A percentile compares a stretch with the other conserved stretches of the same genome.
Conservation (phyloP, 495 filamentous ascomycete genomes). For the Annulohypoxylon bovei region DNA sequence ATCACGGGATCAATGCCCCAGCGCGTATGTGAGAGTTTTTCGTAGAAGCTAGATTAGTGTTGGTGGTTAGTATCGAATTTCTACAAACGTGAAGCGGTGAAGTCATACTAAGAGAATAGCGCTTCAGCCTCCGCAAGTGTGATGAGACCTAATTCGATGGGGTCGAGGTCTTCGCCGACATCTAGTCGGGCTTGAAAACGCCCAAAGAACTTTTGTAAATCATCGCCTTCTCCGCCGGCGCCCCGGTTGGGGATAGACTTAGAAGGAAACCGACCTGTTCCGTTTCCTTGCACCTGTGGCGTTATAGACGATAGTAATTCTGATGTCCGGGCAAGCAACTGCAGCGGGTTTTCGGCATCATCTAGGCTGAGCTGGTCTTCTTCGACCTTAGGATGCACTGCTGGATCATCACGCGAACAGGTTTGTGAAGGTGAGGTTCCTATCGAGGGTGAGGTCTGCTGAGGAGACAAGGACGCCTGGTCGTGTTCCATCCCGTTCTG, state of each 20-base stretch:
- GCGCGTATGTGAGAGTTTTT: conserved; percentile 75
- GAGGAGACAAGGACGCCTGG: conserved; percentile 42
- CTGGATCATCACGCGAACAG: conserved; percentile 44
- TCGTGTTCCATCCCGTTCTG: conserved; percentile 29
- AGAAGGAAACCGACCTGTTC: conserved; percentile 19
- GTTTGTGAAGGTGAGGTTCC: conserved; percentile 40
- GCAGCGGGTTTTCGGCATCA: conserved; percentile 78
- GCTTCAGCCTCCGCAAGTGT: conserved; percentile 68
- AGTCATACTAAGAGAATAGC: conserved; percentile 69
- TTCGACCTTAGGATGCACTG: conserved; percentile 31
- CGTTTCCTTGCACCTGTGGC: conserved; percentile 26
- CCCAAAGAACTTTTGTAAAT: conserved; percentile 66
- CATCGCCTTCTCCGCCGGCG: conserved; percentile 39
- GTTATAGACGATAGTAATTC: conserved; percentile 70
- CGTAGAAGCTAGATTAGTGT: conserved; percentile 64
- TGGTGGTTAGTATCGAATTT: conserved; percentile 17
- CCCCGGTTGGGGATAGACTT: conserved; percentile 34
- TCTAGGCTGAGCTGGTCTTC: conserved; percentile 69
- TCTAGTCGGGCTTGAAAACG: conserved; percentile 69
- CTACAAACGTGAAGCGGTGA: background rate
- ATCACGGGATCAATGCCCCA: conserved; percentile 76
- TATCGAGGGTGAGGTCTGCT: conserved; percentile 45
- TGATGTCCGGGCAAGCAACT: conserved; percentile 74
- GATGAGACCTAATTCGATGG: conserved; percentile 72
- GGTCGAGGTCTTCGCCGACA: conserved; percentile 69